Conservation (phyloP, 179 eudicot genomes). For the Camellia oleifera region DNA sequence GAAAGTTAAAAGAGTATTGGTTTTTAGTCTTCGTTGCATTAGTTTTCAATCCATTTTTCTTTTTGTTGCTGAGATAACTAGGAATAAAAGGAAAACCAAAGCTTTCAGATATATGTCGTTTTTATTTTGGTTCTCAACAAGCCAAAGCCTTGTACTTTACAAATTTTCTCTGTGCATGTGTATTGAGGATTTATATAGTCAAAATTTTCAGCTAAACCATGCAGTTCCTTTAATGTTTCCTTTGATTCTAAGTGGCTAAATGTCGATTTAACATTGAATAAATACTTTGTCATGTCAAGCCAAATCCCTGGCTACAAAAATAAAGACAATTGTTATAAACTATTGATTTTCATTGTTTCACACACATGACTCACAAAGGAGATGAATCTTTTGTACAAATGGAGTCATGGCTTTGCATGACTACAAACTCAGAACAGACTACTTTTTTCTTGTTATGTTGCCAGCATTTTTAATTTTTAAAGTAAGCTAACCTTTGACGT, state of each 20-base stretch:
- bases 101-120: neutral
- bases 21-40: neutral
- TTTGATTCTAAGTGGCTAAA: neutral
- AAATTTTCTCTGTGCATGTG: no score
- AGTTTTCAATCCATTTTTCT: neutral
- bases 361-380: neutral
- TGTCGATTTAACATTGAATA: neutral
- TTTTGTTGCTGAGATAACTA: neutral
- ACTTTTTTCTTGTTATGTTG: neutral
- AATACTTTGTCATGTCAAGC: neutral
- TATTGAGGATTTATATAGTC: no score
- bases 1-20: neutral
- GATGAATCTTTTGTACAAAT: neutral
- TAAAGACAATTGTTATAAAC: no score
- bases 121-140: neutral
- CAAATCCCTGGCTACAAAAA: neutral
- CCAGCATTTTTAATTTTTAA: neutral
- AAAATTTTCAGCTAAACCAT: neutral
- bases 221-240: neutral
- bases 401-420: neutral
- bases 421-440: neutral
- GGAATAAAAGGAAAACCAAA: neutral
- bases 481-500: conserved; percentile 4
- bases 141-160: no score
- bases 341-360: neutral